Conservation (phyloP, 139 green algal genomes). For the Haematococcus sp. region DNA sequence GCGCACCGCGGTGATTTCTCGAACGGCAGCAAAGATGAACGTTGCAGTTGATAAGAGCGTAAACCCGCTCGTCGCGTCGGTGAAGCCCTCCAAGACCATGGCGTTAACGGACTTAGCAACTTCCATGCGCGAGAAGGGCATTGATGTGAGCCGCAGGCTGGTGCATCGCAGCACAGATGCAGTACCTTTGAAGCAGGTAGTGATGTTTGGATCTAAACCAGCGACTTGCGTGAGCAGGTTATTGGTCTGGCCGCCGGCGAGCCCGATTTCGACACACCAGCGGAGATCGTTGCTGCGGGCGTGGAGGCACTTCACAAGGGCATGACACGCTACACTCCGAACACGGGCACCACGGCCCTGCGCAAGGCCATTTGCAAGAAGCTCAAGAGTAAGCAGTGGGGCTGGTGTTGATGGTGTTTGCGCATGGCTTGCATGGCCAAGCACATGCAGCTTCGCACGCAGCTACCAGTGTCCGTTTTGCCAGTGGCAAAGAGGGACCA, state of each 20-base stretch:
- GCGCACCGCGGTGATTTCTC: no score
- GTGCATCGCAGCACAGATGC: background rate
- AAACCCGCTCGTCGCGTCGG: conserved; percentile 70
- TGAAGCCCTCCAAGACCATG: conserved; percentile 92
- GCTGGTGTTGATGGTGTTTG: background rate
- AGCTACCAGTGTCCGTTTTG: background rate
- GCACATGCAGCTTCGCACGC: background rate
- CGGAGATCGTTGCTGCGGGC: conserved; percentile 71
- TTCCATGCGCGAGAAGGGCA: conserved; percentile 68
- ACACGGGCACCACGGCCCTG: conserved; percentile 80
- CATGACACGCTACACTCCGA: conserved; percentile 92
- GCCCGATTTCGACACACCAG: conserved; percentile 95
- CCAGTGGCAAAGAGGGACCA: no score
- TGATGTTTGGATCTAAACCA: background rate
- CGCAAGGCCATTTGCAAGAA: conserved; percentile 84
- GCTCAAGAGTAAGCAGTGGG: conserved; percentile 52
- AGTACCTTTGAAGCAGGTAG: background rate
- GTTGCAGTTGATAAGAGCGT: conserved; percentile 62
- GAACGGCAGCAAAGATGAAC: background rate
- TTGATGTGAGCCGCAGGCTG: conserved; percentile 72
- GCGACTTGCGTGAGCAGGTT: conserved; percentile 41
- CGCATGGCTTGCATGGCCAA: background rate
- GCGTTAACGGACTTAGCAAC: conserved; percentile 88
- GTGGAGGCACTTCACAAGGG: conserved; percentile 77
- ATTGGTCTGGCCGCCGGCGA: conserved; percentile 92